Percentiles rank a stretch among this genome's conserved stretches.
These are phyloP conservation scores for Beta macrorhiza DNA, from an alignment of 179 eudicot species.

Conservation along the genomic window DNA sequence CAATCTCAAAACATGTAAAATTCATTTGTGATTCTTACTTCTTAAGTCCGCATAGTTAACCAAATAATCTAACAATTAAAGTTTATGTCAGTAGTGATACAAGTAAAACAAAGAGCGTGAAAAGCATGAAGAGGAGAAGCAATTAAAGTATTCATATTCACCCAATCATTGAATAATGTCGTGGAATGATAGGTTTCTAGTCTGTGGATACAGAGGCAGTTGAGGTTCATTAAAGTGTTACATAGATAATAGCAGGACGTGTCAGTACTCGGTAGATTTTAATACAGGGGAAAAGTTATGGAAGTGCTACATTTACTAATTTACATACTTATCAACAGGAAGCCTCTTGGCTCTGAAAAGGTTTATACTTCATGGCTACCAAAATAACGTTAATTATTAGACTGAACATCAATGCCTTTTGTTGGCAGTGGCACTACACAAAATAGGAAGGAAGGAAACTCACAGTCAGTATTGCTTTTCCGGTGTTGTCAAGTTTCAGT, in stretches of 20 bases:
- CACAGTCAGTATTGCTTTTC: constrained; percentile 83
- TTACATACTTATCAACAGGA: not conserved
- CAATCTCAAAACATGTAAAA: not conserved
- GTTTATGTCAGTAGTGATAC: not conserved
- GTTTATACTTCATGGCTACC: not conserved
- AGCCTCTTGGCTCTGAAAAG: not conserved
- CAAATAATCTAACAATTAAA: not conserved
- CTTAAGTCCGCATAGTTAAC: not conserved
- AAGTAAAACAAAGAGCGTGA: not conserved
- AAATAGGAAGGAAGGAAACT: constrained; percentile 28
- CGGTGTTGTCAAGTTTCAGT: constrained; percentile 84
- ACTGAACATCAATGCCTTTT: not conserved
- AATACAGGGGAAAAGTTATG: too few relatives aligned
- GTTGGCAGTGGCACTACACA: not conserved
- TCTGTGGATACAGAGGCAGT: not conserved
- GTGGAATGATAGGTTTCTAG: not conserved
- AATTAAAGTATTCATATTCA: not conserved
- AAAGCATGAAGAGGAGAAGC: not conserved
- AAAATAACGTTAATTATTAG: not conserved
- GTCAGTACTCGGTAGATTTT: not conserved
- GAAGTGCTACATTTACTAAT: not conserved
- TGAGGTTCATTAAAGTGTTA: not conserved
- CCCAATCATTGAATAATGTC: too few relatives aligned
- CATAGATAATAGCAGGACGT: not conserved
- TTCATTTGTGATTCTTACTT: not conserved